Evolutionary conservation across 768 basidiomycete species (phyloP).

Genomic region (Atractiella rhizophila): DNA sequence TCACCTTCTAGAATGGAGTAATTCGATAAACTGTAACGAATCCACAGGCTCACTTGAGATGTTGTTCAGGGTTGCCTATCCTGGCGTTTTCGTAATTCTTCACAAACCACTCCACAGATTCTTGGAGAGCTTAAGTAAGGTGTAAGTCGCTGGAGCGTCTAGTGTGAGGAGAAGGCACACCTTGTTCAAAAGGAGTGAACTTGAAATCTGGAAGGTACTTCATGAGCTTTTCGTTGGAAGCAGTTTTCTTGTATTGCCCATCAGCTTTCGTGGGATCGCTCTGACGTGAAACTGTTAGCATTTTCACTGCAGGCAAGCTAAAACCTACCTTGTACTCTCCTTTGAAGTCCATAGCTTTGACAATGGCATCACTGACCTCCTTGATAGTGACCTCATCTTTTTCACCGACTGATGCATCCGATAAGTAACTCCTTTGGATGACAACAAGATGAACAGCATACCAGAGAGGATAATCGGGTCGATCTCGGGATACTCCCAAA

Average conservation of each 20-base stretch:
- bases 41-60: too few relatives aligned
- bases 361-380: constrained; percentile 69
- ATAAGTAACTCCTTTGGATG: not conserved
- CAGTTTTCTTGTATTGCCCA: constrained; percentile 88
- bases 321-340: constrained; percentile 43
- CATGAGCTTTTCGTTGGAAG: constrained; percentile 67
- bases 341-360: constrained; percentile 50
- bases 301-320: not conserved
- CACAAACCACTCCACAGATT: constrained; percentile 65
- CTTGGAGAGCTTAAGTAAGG: constrained; percentile 36
- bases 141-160: not conserved
- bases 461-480: constrained; percentile 82
- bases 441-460: constrained; percentile 18
- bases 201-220: constrained; percentile 50
- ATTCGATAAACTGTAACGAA: too few relatives aligned
- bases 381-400: constrained; percentile 85
- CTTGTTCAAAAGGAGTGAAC: constrained; percentile 74
- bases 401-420: constrained; percentile 41
- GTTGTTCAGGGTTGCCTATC: too few relatives aligned
- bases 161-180: constrained; percentile 23
- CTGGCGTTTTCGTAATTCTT: constrained; percentile 51
- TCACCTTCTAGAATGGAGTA: too few relatives aligned
- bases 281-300: constrained; percentile 22
- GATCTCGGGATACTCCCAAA: constrained; percentile 70
- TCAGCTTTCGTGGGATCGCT: constrained; percentile 67